Conservation (phyloP, 177 flowering plant species). For the Vitis hybrid region DNA sequence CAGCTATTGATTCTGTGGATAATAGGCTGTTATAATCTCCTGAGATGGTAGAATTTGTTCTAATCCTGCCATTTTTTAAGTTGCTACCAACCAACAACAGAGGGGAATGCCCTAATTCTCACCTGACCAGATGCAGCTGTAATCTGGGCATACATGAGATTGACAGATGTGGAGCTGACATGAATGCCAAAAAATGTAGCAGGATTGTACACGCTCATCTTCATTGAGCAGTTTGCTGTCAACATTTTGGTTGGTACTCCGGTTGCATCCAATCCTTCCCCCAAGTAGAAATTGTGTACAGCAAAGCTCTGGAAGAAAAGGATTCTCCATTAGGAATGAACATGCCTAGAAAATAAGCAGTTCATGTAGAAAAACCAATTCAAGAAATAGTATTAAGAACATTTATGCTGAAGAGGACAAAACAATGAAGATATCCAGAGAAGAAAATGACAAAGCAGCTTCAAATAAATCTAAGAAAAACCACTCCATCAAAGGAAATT, state of each 20-base stretch:
- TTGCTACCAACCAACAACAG: too few species aligned
- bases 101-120: neutral
- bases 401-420: neutral
- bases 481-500: too few species aligned
- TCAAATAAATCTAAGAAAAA: too few species aligned
- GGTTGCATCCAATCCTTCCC: constrained; percentile 47
- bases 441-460: too few species aligned
- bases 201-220: constrained; percentile 48
- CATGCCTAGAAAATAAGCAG: neutral
- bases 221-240: constrained; percentile 48
- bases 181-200: constrained; percentile 68
- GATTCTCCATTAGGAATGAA: neutral
- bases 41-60: too few species aligned
- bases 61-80: too few species aligned
- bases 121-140: constrained; percentile 61
- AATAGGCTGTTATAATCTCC: neutral
- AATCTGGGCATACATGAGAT: constrained; percentile 43
- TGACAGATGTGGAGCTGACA: constrained; percentile 43
- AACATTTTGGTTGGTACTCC: constrained; percentile 65
- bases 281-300: constrained; percentile 34
- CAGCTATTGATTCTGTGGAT: neutral
- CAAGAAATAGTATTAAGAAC: neutral
- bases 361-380: neutral
- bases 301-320: constrained; percentile 36
- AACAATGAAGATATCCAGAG: neutral